phyloP scores from a whole-genome alignment of 2,329 filamentous ascomycete species.

The Neurospora crassa region DNA sequence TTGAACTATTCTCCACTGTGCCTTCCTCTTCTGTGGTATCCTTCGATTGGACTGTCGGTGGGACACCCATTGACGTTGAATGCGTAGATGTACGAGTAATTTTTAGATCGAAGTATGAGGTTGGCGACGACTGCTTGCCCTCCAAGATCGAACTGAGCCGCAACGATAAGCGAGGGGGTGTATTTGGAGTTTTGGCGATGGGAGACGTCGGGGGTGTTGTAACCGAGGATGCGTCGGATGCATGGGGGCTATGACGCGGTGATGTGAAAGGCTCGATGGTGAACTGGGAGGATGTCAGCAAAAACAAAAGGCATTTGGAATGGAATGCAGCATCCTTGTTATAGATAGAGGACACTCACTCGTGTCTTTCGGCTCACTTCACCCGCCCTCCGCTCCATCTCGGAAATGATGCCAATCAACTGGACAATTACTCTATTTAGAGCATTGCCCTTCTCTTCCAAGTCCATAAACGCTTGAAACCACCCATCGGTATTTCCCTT shows the following conservation, averaged over 20 bases:
- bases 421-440: conserved; percentile 62
- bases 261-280: conserved; percentile 20
- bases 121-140: conserved; percentile 7
- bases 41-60: background rate
- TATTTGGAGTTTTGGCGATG: conserved; percentile 13
- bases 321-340: background rate
- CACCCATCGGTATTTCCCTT: conserved; percentile 86
- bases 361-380: conserved; percentile 70
- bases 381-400: conserved; percentile 79
- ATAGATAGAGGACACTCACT: conserved; percentile 36
- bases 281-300: conserved; percentile 15
- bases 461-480: conserved; percentile 67
- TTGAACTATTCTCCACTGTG: background rate
- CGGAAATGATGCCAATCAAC: conserved; percentile 66
- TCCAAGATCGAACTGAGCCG: conserved; percentile 17
- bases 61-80: background rate
- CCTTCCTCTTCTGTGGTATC: background rate
- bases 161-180: conserved; percentile 19
- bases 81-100: background rate
- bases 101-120: conserved; percentile 17
- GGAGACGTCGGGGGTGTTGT: conserved; percentile 16
- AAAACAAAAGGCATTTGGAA: conserved; percentile 5
- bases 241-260: conserved; percentile 15
- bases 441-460: conserved; percentile 62
- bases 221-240: conserved; percentile 17